Conservation (phyloP, 2,329 filamentous ascomycete species). For the Aspergillus phoenicis region DNA sequence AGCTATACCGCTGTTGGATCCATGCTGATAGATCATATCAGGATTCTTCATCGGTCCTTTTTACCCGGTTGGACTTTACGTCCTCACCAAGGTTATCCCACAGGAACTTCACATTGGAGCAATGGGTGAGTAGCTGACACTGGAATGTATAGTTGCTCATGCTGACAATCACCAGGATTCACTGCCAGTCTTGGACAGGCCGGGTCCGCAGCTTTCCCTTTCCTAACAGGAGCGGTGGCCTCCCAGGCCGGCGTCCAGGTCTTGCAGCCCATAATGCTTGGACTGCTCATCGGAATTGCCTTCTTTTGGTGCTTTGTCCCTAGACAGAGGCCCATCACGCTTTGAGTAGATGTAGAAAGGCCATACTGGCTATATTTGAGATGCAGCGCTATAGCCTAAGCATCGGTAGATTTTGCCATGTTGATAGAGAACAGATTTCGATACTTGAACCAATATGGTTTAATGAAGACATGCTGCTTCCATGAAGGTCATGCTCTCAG, state of each 20-base stretch:
- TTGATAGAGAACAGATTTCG: no score
- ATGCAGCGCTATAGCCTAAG: not conserved
- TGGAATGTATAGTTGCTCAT: not conserved
- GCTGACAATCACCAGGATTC: slow-evolving; percentile 22
- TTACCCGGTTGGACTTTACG: slow-evolving; percentile 29
- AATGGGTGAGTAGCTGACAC: slow-evolving; percentile 22
- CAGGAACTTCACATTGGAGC: slow-evolving; percentile 27
- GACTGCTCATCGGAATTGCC: slow-evolving; percentile 23
- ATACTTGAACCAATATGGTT: not conserved
- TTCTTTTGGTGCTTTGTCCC: slow-evolving; percentile 28
- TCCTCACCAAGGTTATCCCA: slow-evolving; percentile 27
- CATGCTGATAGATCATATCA: slow-evolving; percentile 10
- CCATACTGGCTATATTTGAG: not conserved
- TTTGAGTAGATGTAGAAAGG: not conserved
- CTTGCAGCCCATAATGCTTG: slow-evolving; percentile 30
- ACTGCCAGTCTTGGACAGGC: slow-evolving; percentile 27
- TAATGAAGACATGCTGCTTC: not conserved
- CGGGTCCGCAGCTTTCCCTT: slow-evolving; percentile 29
- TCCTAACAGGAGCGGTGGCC: slow-evolving; percentile 28
- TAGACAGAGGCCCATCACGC: slow-evolving; percentile 13
- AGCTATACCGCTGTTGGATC: not conserved
- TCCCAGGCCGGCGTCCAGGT: slow-evolving; percentile 27
- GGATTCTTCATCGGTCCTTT: slow-evolving; percentile 32
- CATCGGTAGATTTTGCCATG: not conserved
- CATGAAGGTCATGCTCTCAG: not conserved